Conservation (phyloP, 805 yeast species). For the Starmerella riodocensis region DNA sequence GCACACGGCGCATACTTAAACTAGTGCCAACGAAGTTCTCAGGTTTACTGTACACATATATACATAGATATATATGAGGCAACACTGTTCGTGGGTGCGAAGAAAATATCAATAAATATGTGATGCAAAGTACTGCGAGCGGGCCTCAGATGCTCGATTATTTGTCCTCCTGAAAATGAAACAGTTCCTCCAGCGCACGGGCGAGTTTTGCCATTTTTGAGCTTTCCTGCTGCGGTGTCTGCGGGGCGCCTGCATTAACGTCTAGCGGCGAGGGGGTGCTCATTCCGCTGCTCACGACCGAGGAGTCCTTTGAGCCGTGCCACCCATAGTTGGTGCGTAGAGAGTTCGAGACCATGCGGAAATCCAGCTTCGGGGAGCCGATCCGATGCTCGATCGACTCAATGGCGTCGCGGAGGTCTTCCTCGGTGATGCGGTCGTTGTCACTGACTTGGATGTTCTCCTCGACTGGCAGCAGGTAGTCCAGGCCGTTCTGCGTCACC, state of each 20-base stretch:
- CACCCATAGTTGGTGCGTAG: constrained; percentile 27
- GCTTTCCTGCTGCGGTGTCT: constrained; percentile 7
- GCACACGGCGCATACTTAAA: too few relatives aligned
- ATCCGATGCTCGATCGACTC: constrained; percentile 22
- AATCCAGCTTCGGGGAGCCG: constrained; percentile 6
- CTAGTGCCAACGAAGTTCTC: too few relatives aligned
- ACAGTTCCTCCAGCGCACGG: constrained; percentile 26
- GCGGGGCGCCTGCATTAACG: neutral
- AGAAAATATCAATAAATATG: too few relatives aligned
- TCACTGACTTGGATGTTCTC: constrained; percentile 26
- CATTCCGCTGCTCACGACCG: constrained; percentile 5
- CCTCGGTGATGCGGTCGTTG: constrained; percentile 27
- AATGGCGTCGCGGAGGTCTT: constrained; percentile 28
- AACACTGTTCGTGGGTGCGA: too few relatives aligned
- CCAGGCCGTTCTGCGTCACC: constrained; percentile 30
- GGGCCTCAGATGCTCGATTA: neutral
- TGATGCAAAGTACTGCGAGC: too few relatives aligned
- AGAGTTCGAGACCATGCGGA: constrained; percentile 12
- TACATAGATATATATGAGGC: too few relatives aligned
- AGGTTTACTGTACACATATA: too few relatives aligned
- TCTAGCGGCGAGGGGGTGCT: constrained; percentile 8
- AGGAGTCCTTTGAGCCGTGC: constrained; percentile 20
- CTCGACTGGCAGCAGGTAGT: constrained; percentile 26
- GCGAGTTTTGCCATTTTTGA: constrained; percentile 23
- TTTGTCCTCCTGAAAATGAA: constrained; percentile 2